Percentiles rank a stretch among this genome's conserved stretches.
These are phyloP conservation scores for Cornus suecica DNA, from an alignment of 148 eudicot species.

Conservation along the genomic window DNA sequence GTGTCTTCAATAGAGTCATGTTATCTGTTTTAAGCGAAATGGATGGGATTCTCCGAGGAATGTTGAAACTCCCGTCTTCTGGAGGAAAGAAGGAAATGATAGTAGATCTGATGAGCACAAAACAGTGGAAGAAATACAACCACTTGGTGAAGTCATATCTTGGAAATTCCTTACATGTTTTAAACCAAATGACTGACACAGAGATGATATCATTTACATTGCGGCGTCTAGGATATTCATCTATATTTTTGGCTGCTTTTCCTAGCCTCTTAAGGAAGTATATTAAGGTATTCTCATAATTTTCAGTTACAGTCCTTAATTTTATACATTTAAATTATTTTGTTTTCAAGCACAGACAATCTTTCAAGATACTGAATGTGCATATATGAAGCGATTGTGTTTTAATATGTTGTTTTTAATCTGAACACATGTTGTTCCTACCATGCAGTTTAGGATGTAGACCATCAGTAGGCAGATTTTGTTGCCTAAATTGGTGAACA, in stretches of 20 bases:
- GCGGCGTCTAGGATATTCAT: slow-evolving; percentile 63
- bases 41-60: slow-evolving; percentile 68
- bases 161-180: slow-evolving; percentile 83
- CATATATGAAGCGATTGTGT: not conserved
- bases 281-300: slow-evolving; percentile 58
- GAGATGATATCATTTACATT: slow-evolving; percentile 80
- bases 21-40: slow-evolving; percentile 74
- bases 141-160: slow-evolving; percentile 91
- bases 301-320: not conserved
- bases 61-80: slow-evolving; percentile 70
- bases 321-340: not conserved
- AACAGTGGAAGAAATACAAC: slow-evolving; percentile 73
- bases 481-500: not conserved
- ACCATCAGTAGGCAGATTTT: not conserved
- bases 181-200: slow-evolving; percentile 94
- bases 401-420: not conserved
- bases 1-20: slow-evolving; percentile 87
- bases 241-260: slow-evolving; percentile 88
- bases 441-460: not conserved
- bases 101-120: slow-evolving; percentile 49
- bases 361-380: not conserved
- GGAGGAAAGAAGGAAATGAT: slow-evolving; percentile 84
- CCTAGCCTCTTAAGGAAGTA: slow-evolving; percentile 88
- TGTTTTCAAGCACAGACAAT: not conserved
- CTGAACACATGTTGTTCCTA: not conserved